These are phyloP conservation scores for Oemleria cerasiformis DNA, from an alignment of 306 rosid genomes.

Conservation along the genomic window DNA sequence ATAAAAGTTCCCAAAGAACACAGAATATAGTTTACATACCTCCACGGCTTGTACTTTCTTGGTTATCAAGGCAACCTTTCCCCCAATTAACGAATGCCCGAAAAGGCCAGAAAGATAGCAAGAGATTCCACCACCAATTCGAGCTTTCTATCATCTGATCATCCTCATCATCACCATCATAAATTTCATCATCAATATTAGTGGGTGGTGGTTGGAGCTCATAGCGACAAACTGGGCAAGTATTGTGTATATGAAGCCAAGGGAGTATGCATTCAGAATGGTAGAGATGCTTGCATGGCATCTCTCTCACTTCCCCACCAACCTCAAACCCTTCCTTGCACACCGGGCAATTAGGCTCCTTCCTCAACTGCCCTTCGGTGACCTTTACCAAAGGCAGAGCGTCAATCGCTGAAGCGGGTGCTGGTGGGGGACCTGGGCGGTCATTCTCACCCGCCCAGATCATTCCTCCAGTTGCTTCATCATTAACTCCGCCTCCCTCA, in stretches of 20 bases:
- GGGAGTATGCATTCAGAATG: conserved; percentile 67
- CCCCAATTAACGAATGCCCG: conserved; percentile 42
- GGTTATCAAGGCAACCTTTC: conserved; percentile 21
- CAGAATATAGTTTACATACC: not conserved
- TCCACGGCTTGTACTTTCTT: not conserved
- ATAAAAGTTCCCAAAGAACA: too few relatives aligned
- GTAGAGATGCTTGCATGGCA: conserved; percentile 78
- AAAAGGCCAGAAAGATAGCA: conserved; percentile 38
- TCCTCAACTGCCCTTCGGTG: conserved; percentile 30
- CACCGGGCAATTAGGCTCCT: conserved; percentile 59
- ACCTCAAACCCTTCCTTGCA: conserved; percentile 68
- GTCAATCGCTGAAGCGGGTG: conserved; percentile 27
- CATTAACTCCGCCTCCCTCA: not conserved
- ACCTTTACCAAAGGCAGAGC: conserved; percentile 40
- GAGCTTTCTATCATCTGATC: conserved; percentile 24
- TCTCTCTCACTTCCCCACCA: conserved; percentile 48
- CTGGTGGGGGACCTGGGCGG: conserved; percentile 37
- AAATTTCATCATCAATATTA: not conserved
- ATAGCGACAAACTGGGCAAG: conserved; percentile 72
- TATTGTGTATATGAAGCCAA: conserved; percentile 62
- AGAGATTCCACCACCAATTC: conserved; percentile 45
- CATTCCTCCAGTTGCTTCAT: conserved; percentile 20
- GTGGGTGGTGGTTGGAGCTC: conserved; percentile 18
- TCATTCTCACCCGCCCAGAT: not conserved
- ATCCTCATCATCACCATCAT: not conserved